These are phyloP conservation scores for Saprolegnia diclina DNA, from an alignment of 352 stramenopile species.

Conservation along the genomic window DNA sequence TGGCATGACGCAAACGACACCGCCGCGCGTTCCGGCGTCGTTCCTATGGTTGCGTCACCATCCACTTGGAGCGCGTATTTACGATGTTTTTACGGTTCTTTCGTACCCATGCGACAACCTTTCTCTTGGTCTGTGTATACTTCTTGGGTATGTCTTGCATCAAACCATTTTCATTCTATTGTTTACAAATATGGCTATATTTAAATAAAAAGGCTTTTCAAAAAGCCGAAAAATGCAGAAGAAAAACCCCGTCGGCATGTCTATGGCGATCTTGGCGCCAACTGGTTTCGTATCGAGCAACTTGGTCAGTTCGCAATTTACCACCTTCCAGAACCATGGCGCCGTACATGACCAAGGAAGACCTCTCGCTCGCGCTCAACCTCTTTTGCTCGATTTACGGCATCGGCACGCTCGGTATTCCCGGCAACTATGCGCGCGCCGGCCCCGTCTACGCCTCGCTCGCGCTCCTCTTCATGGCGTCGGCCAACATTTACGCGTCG, in stretches of 20 bases:
- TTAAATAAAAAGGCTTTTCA: background rate
- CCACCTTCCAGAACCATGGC: background rate
- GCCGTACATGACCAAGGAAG: constrained; percentile 3
- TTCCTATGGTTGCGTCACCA: background rate
- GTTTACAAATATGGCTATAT: too few relatives aligned
- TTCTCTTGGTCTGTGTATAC: background rate
- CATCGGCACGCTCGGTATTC: constrained; percentile 19
- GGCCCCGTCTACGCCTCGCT: constrained; percentile 4
- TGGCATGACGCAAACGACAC: background rate
- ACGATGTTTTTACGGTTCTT: background rate
- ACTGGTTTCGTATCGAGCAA: background rate
- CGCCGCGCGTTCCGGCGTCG: background rate
- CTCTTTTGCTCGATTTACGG: constrained; percentile 17
- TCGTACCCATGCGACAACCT: background rate
- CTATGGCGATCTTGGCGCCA: constrained; percentile 1
- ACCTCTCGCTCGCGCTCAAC: background rate
- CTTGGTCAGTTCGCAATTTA: background rate
- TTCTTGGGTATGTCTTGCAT: background rate
- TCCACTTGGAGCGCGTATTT: background rate
- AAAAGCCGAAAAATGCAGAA: too few relatives aligned
- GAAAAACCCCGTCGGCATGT: background rate
- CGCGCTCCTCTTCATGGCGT: constrained; percentile 17
- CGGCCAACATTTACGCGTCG: constrained; percentile 10
- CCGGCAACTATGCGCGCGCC: constrained; percentile 17
- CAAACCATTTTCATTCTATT: background rate